Evolutionary conservation across 129 eudicot genomes (phyloP).

Genomic region (Kitagawia praeruptora): DNA sequence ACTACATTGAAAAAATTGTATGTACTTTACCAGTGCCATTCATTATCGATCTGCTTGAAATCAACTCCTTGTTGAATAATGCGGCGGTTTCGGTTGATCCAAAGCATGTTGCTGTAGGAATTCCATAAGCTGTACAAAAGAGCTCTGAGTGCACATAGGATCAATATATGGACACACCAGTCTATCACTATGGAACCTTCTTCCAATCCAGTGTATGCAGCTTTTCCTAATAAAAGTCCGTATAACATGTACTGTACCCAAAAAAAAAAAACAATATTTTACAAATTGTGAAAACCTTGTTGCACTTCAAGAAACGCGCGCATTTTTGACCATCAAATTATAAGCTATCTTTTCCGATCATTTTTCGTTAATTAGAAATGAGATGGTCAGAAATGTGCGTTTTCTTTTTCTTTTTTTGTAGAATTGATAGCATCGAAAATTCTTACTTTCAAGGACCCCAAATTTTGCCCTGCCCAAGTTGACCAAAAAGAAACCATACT

Average conservation of each 20-base stretch:
- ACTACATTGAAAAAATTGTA: too few species aligned
- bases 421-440: neutral
- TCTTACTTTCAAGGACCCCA: conserved; percentile 57
- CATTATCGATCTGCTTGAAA: conserved; percentile 78
- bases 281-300: neutral
- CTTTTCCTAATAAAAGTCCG: conserved; percentile 58
- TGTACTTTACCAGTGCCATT: conserved; percentile 53
- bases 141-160: conserved; percentile 49
- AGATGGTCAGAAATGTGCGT: too few species aligned
- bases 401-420: too few species aligned
- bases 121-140: conserved; percentile 42
- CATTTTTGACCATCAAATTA: too few species aligned
- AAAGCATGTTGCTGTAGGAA: conserved; percentile 58
- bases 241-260: conserved; percentile 51
- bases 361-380: too few species aligned
- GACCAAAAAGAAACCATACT: conserved; percentile 33
- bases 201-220: conserved; percentile 28
- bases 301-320: too few species aligned
- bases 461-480: conserved; percentile 59
- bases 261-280: neutral
- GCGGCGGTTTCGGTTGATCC: conserved; percentile 52
- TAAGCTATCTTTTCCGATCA: too few species aligned
- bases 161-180: conserved; percentile 64
- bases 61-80: conserved; percentile 55
- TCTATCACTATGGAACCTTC: conserved; percentile 16